A percentile compares a stretch with the other conserved stretches of the same genome.
Conservation (phyloP, 495 filamentous ascomycete species). For the Penicillium paradoxum region DNA sequence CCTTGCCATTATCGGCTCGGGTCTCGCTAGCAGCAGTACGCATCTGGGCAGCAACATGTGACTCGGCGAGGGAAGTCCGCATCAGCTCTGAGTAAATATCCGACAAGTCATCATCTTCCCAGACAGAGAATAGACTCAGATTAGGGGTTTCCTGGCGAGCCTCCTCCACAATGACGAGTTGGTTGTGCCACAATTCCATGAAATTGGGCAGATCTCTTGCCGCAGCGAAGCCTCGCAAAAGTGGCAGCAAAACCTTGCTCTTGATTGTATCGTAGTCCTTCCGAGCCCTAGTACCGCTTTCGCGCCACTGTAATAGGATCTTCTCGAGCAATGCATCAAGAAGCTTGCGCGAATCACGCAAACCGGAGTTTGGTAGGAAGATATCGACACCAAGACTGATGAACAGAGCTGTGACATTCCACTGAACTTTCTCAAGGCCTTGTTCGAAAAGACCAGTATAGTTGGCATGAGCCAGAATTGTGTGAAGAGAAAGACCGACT, state of each 20-base stretch:
- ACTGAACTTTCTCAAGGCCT: conserved; percentile 44
- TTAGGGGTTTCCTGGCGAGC: conserved; percentile 27
- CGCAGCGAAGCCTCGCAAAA: conserved; percentile 58
- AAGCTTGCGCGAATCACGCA: conserved; percentile 36
- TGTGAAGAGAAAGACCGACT: conserved; percentile 41
- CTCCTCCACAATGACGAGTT: conserved; percentile 48
- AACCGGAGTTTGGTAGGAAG: conserved; percentile 54
- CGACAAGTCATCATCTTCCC: conserved; percentile 60
- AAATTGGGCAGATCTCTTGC: conserved; percentile 64
- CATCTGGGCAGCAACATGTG: conserved; percentile 31
- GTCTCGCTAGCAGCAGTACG: conserved; percentile 28
- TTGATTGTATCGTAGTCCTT: conserved; percentile 32
- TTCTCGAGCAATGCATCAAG: conserved; percentile 41
- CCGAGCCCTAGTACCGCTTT: conserved; percentile 1
- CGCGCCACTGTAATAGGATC: conserved; percentile 36
- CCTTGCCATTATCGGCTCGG: conserved; percentile 24
- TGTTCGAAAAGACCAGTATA: conserved; percentile 42
- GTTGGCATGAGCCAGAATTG: conserved; percentile 39
- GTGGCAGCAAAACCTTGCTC: conserved; percentile 45
- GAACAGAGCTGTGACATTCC: conserved; percentile 56
- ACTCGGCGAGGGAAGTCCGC: conserved; percentile 30
- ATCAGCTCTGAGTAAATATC: conserved; percentile 35
- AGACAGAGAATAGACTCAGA: conserved; percentile 39
- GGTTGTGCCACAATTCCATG: conserved; percentile 59
- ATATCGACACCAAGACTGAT: conserved; percentile 64